phyloP scores from a whole-genome alignment of 441 rosid species.

The Croton laevigatus region DNA sequence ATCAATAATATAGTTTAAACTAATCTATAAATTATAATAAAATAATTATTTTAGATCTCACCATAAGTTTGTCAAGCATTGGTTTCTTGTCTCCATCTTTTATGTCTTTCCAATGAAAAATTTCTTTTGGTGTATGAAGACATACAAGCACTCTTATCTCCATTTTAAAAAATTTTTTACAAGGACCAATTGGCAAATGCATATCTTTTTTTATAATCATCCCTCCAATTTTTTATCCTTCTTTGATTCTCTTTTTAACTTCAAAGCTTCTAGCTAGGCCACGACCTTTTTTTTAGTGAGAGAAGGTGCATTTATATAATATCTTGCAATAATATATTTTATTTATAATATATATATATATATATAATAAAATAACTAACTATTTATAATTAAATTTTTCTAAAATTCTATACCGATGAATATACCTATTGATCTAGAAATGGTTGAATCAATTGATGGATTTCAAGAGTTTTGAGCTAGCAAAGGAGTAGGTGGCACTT shows the following conservation, averaged over 20 bases:
- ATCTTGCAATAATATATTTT: no score
- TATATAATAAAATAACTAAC: no score
- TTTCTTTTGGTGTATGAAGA: neutral
- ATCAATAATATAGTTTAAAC: neutral
- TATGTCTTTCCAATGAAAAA: neutral
- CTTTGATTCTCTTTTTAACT: neutral
- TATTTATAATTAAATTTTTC: no score
- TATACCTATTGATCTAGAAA: no score
- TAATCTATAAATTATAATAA: neutral
- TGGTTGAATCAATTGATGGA: no score
- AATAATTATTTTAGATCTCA: neutral
- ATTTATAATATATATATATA: no score
- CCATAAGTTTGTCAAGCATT: neutral
- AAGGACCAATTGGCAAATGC: neutral
- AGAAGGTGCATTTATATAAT: neutral
- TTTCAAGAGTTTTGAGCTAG: no score
- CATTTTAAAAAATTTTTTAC: neutral
- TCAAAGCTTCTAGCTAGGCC: neutral
- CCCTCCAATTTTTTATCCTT: neutral
- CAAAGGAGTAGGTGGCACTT: no score
- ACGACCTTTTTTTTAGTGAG: neutral
- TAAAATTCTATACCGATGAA: no score
- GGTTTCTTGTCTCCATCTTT: neutral
- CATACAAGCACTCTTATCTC: neutral
- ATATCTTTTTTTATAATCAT: neutral